Evolutionary conservation across 495 filamentous ascomycete species (phyloP), one percentile per base, ranked within the genome.

Genomic region (Trichoderma virens): DNA sequence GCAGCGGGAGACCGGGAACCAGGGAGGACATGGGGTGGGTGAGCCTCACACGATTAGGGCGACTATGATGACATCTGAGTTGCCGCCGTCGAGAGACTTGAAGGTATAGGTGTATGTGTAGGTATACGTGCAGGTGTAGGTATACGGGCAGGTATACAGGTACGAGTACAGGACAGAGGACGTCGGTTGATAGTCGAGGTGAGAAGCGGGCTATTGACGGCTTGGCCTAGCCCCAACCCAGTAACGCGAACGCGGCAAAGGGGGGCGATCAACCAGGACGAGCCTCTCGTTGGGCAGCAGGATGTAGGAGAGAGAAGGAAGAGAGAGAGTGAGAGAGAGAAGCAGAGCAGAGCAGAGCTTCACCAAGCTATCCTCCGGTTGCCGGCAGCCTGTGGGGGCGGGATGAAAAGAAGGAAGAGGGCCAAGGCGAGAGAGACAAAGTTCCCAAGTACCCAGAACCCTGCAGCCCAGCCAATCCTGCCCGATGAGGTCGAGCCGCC

Each of bases 1-100:
- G 31, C 34, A 39, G 61, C 41, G 61, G 61, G 61, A 62, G 61
- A 28, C 61, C 51, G 51, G 51, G 51, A 56, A 7, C 51, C 51
- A 56, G 51, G 51, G 25, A 56, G 23, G 51, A 56, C 51, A 56
- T 56, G 51, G 51, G 45, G 51, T 56, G 51, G 51, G 51, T 56
- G 51, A 56, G 51, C 51, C 51, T 56, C 51, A 16, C 51, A 56
- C 51, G 51, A 27, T 56, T 56, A 56, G 51, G 51, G 51, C 51
- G 51, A 27, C 51, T 56, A 56, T 56, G 51, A 56, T 56, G 51
- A 56, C 51, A 56, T 56, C 51, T 56, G 51, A 13, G 51, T 30
- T 30, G 51, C 51, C 51, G 51, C 51, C 51, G 51, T 30, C 51
- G 20, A 27, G 51, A 56, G 51, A 56, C 45, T 51, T 3, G 13